These are phyloP conservation scores for Plasmodium adleri DNA, from an alignment of 169 alveolate genomes.

Conservation along the genomic window DNA sequence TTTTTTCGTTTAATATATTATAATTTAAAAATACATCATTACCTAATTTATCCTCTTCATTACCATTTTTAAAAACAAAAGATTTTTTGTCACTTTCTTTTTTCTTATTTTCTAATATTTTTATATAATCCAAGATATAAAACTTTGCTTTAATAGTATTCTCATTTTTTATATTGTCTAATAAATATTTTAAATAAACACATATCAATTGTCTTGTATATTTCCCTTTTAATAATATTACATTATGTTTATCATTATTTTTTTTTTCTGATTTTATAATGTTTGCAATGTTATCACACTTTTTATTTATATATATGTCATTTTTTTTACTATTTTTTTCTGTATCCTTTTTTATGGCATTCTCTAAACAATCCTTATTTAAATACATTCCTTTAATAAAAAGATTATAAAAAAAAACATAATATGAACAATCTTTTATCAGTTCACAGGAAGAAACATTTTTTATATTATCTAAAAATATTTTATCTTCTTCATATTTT, in stretches of 20 bases:
- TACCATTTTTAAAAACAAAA: neutral
- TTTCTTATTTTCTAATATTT: slow-evolving; percentile 7
- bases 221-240: slow-evolving; percentile 34
- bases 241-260: neutral
- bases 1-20: neutral
- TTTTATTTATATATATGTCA: too few species aligned
- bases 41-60: neutral
- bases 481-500: slow-evolving; percentile 32
- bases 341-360: neutral
- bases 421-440: slow-evolving; percentile 30
- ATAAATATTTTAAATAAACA: slow-evolving; percentile 19
- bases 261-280: neutral
- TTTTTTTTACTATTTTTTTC: too few species aligned
- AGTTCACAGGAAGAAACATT: slow-evolving; percentile 5
- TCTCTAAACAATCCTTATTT: neutral
- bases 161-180: slow-evolving; percentile 51
- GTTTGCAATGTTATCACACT: neutral
- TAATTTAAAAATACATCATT: neutral
- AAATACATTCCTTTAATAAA: slow-evolving; percentile 28
- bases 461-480: slow-evolving; percentile 19
- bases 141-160: neutral
- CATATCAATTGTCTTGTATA: slow-evolving; percentile 21
- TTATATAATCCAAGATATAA: slow-evolving; percentile 25
- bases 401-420: slow-evolving; percentile 16
- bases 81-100: neutral